Base-by-base conservation (phyloP, 345 rosid species). In the Eucalyptus tenuipes region DNA sequence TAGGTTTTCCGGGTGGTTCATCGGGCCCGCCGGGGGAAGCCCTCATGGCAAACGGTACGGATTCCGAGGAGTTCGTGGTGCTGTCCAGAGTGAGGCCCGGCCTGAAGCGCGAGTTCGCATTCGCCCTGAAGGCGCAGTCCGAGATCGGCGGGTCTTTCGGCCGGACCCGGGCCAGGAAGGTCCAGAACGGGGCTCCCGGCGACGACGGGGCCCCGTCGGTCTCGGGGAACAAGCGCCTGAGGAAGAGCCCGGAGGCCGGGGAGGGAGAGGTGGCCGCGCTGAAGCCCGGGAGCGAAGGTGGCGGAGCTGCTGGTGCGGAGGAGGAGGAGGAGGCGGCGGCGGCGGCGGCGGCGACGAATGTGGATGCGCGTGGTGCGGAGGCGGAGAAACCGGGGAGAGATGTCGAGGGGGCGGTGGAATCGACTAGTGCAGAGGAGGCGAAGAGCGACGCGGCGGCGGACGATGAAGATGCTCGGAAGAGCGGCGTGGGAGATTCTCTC, bases 91-190 rank as follows among this genome's bases (percentile, higher is more conserved):
- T 96, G 87, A 94, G 99, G 66, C 91, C 95, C 8, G 96, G 99
- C 45, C 87, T 93, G 64, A 97, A 97, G 93, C 95, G 99, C 14
- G 99, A 97, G 91, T 92, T 96, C 50, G 97, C 94, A 90, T 97
- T 96, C 86, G 98, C 97, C 17, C 90, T 95, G 94, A 94, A 92
- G 95, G 93, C 93, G 24, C 99, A 93, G 88, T 91, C 97, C 24
- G 99, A 97, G 97, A 95, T 97, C 93, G 92, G 92, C 61, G 98
- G 97, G 91, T 91, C 93, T 13, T 44, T 96, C 87, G 99, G 99
- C 15, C 95, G 98, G 86, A 97, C 99, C 10, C 93, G 99, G 42
- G 91, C 95, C 48, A 92, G 93, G 87, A 92, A 87, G 89, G 89
- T 37, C 13, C 88, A 61, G 88, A 87, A 45, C 75, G 91, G 87